These are phyloP conservation scores for Peribolospora kevripleyi DNA, from an alignment of 768 basidiomycete genomes.

Conservation along the genomic window DNA sequence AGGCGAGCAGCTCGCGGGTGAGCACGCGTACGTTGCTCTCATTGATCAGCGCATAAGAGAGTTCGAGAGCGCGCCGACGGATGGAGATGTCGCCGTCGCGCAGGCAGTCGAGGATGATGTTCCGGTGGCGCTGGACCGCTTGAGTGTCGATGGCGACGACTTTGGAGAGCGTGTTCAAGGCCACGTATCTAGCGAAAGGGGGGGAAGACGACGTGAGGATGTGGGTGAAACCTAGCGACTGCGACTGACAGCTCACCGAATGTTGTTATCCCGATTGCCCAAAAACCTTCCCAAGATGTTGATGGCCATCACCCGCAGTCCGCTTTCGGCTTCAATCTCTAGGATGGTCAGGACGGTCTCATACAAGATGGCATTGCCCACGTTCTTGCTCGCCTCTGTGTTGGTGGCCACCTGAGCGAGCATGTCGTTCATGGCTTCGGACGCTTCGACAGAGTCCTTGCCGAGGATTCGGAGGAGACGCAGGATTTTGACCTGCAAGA, in stretches of 20 bases:
- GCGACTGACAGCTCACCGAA: slow-evolving; percentile 37
- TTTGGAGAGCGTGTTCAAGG: slow-evolving; percentile 91
- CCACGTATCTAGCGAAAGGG: slow-evolving; percentile 48
- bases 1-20: slow-evolving; percentile 73
- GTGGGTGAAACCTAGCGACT: neutral
- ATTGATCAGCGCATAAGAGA: slow-evolving; percentile 91
- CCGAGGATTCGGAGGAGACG: slow-evolving; percentile 74
- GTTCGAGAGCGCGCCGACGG: slow-evolving; percentile 77
- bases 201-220: neutral
- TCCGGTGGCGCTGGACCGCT: slow-evolving; percentile 90
- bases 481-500: slow-evolving; percentile 67
- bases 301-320: slow-evolving; percentile 94
- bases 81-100: slow-evolving; percentile 99
- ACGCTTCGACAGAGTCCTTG: slow-evolving; percentile 55
- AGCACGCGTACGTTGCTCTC: slow-evolving; percentile 80
- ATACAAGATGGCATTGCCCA: slow-evolving; percentile 91
- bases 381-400: slow-evolving; percentile 90
- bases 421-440: slow-evolving; percentile 96
- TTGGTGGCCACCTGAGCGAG: slow-evolving; percentile 98
- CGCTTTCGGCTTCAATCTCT: slow-evolving; percentile 90
- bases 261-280: slow-evolving; percentile 93
- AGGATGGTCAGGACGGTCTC: slow-evolving; percentile 89
- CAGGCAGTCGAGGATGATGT: slow-evolving; percentile 94
- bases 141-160: slow-evolving; percentile 94
- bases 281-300: slow-evolving; percentile 97